A percentile compares a stretch with the other conserved stretches of the same genome.
These are phyloP conservation scores for Colletotrichum sp. DNA, from an alignment of 2,329 filamentous ascomycete species.

Conservation along the genomic window DNA sequence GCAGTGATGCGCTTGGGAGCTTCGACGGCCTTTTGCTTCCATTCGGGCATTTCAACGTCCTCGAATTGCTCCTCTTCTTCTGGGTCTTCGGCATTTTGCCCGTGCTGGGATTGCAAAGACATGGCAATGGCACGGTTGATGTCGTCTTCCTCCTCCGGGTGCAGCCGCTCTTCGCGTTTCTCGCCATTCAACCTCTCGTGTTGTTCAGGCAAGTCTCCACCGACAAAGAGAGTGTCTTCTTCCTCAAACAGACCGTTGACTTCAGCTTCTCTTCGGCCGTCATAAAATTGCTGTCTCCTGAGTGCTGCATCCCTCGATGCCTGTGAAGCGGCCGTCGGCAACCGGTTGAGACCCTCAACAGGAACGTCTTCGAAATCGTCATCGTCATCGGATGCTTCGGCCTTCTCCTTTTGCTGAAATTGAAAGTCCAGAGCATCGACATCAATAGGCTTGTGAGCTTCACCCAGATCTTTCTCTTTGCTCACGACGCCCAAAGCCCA, in stretches of 20 bases:
- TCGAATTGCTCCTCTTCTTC: slow-evolving; percentile 53
- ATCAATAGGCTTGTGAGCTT: slow-evolving; percentile 88
- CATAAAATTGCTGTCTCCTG: neutral
- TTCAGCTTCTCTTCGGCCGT: neutral
- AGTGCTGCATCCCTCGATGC: neutral
- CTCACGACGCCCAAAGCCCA: slow-evolving; percentile 96
- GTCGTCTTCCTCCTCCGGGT: slow-evolving; percentile 60
- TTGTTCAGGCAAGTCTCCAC: slow-evolving; percentile 29
- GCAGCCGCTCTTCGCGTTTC: slow-evolving; percentile 41
- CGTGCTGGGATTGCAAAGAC: slow-evolving; percentile 74
- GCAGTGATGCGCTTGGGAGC: slow-evolving; percentile 56
- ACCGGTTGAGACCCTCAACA: slow-evolving; percentile 84
- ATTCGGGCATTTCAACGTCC: slow-evolving; percentile 57
- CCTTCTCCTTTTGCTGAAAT: slow-evolving; percentile 62
- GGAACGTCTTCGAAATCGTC: slow-evolving; percentile 93
- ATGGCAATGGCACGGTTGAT: slow-evolving; percentile 83
- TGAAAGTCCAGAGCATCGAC: slow-evolving; percentile 72
- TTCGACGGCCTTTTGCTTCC: slow-evolving; percentile 60
- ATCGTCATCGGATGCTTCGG: slow-evolving; percentile 67
- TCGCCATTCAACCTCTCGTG: slow-evolving; percentile 17
- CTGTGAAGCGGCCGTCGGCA: slow-evolving; percentile 53
- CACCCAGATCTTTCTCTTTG: slow-evolving; percentile 79
- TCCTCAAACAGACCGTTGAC: slow-evolving; percentile 32
- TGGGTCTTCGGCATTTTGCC: slow-evolving; percentile 34
- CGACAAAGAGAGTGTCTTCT: slow-evolving; percentile 64